These are phyloP conservation scores for Leptographium flavum DNA, from an alignment of 2,329 filamentous ascomycete species.

Conservation along the genomic window DNA sequence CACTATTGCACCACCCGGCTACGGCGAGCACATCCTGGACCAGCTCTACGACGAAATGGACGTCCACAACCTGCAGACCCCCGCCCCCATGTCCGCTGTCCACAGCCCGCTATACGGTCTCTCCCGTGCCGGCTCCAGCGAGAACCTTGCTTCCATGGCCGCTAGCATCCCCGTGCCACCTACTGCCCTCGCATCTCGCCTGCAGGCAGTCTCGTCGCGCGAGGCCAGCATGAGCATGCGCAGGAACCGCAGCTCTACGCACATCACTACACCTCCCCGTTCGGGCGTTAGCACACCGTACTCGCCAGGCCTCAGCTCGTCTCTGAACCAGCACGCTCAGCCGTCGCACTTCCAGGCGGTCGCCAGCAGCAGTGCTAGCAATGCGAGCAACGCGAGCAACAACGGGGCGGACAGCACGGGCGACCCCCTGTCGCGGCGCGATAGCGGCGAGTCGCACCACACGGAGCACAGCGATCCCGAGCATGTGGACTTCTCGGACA, in stretches of 20 bases:
- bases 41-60: conserved; percentile 83
- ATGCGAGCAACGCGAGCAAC: no score
- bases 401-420: not conserved
- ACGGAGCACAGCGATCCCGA: conserved; percentile 41
- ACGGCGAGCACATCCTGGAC: conserved; percentile 81
- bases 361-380: not conserved
- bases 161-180: conserved; percentile 30
- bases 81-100: conserved; percentile 54
- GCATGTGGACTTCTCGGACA: conserved; percentile 41
- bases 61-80: conserved; percentile 65
- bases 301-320: conserved; percentile 19
- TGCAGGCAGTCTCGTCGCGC: conserved; percentile 50
- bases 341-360: conserved; percentile 12
- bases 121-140: conserved; percentile 62
- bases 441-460: conserved; percentile 31
- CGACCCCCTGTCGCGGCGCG: conserved; percentile 35
- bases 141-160: conserved; percentile 57
- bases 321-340: not conserved
- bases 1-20: conserved; percentile 73
- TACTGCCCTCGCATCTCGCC: conserved; percentile 44
- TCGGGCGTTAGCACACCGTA: conserved; percentile 29
- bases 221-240: conserved; percentile 22
- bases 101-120: conserved; percentile 65
- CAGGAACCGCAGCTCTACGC: conserved; percentile 27
- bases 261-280: conserved; percentile 12